Conservation (phyloP, 176 grass and related monocot genomes). For the Lolium rigidum region DNA sequence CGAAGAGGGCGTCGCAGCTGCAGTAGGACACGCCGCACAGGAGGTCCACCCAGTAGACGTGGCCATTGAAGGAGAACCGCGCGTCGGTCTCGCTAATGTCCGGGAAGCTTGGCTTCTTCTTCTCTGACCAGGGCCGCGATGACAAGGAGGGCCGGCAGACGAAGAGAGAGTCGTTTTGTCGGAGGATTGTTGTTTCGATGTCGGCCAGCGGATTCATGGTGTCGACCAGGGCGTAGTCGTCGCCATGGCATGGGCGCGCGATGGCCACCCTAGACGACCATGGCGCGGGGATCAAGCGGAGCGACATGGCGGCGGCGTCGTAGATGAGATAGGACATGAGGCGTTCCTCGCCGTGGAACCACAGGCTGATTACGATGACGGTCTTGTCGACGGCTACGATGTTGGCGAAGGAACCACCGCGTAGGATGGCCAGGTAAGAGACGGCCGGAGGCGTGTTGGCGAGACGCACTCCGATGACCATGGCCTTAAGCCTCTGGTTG, state of each 20-base stretch:
- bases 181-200: too few relatives aligned
- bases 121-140: neutral
- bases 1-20: neutral
- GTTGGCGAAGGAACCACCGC: accelerated
- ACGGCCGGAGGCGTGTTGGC: neutral
- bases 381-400: neutral
- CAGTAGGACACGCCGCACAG: neutral
- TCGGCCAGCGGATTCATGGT: too few relatives aligned
- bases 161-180: too few relatives aligned
- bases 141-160: neutral
- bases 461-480: neutral
- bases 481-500: neutral
- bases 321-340: neutral
- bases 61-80: neutral
- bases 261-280: neutral
- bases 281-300: neutral
- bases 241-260: neutral
- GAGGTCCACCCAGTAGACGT: neutral
- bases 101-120: neutral
- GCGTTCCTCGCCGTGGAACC: too few relatives aligned
- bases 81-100: neutral
- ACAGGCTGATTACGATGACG: neutral
- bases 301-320: neutral
- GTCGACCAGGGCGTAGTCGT: neutral
- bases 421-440: neutral